phyloP scores from a whole-genome alignment of 2,329 filamentous ascomycete species.

The Pezizomycotina sp. region DNA sequence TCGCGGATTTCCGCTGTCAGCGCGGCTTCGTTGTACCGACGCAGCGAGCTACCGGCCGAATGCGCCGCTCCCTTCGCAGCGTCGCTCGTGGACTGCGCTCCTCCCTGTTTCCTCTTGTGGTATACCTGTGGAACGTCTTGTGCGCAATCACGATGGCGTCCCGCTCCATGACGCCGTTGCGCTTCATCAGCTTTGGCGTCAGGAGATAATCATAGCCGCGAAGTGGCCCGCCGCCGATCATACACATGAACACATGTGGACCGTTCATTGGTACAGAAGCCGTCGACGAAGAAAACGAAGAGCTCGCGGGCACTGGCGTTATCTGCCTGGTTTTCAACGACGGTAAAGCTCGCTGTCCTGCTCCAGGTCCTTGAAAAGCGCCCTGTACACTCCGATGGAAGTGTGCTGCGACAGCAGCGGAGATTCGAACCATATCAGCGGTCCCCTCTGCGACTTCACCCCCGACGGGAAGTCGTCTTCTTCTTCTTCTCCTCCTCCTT shows the following conservation, averaged over 20 bases:
- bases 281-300: conserved; percentile 35
- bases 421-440: conserved; percentile 73
- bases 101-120: conserved; percentile 92
- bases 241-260: conserved; percentile 87
- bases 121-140: conserved; percentile 96
- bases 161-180: conserved; percentile 52
- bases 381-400: conserved; percentile 72
- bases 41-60: conserved; percentile 75
- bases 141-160: conserved; percentile 81
- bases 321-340: conserved; percentile 32
- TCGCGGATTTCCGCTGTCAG: conserved; percentile 74
- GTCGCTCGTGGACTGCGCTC: conserved; percentile 85
- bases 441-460: conserved; percentile 45
- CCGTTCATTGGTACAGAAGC: conserved; percentile 45
- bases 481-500: conserved; percentile 25
- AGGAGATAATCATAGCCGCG: conserved; percentile 90
- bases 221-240: conserved; percentile 97
- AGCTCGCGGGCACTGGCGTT: conserved; percentile 54
- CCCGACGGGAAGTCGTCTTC: conserved; percentile 33
- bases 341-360: conserved; percentile 46
- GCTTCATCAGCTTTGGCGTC: conserved; percentile 59
- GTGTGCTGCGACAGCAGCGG: conserved; percentile 56
- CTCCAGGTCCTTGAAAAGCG: conserved; percentile 59
- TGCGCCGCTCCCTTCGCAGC: conserved; percentile 85
- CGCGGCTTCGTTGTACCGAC: conserved; percentile 86